Conservation (phyloP, 208 protist genomes). For the Leishmania martiniquensis region DNA sequence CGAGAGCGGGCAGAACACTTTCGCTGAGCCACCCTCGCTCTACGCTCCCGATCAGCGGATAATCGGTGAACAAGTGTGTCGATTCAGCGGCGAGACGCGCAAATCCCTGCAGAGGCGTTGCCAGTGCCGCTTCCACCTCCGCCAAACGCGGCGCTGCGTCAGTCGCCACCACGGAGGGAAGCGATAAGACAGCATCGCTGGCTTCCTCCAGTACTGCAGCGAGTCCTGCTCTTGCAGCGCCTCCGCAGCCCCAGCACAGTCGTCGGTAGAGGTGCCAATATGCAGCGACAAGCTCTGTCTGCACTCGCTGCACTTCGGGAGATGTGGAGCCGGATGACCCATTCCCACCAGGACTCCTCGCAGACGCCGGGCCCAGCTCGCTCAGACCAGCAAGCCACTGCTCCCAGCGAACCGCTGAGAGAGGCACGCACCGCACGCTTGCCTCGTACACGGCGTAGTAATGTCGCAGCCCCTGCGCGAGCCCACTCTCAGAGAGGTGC, state of each 20-base stretch:
- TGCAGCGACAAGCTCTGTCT: constrained; percentile 3
- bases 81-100: constrained; percentile 41
- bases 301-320: constrained; percentile 5
- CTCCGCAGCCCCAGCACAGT: constrained; percentile 16
- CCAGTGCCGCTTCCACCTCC: constrained; percentile 4
- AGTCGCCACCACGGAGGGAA: not conserved
- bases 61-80: constrained; percentile 52
- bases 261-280: constrained; percentile 24
- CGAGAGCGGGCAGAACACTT: constrained; percentile 23
- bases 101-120: constrained; percentile 42
- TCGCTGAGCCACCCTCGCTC: constrained; percentile 66
- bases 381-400: constrained; percentile 38
- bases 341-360: not conserved
- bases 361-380: not conserved
- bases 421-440: constrained; percentile 29
- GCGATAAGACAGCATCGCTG: not conserved
- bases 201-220: constrained; percentile 14
- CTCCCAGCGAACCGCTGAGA: constrained; percentile 35
- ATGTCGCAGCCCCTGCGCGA: constrained; percentile 29
- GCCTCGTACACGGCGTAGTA: constrained; percentile 44
- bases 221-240: constrained; percentile 14
- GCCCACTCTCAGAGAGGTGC: constrained; percentile 1
- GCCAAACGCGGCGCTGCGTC: not conserved
- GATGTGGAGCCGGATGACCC: not conserved
- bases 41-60: constrained; percentile 42